These are phyloP conservation scores for Scedosporium dehoogii DNA, from an alignment of 2,329 filamentous ascomycete genomes.

Conservation along the genomic window DNA sequence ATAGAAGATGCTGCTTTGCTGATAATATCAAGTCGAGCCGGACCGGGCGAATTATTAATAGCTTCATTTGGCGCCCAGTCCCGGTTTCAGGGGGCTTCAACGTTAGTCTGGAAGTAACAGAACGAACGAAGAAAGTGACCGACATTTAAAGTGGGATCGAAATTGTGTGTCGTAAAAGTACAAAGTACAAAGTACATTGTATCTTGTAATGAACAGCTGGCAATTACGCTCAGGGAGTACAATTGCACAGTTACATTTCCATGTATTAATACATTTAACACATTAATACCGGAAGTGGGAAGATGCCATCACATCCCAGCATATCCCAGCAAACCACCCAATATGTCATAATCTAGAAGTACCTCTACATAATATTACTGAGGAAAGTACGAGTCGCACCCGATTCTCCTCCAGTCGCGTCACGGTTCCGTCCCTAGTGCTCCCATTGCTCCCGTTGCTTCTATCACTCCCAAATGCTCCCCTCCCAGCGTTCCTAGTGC, in stretches of 20 bases:
- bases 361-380: too few species aligned
- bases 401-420: neutral
- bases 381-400: neutral
- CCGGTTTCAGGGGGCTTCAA: constrained; percentile 3
- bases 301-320: too few species aligned
- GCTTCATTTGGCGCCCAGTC: neutral
- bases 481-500: too few species aligned
- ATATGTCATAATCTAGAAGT: too few species aligned
- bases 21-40: neutral
- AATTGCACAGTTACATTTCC: neutral
- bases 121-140: neutral
- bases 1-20: neutral
- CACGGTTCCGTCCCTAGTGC: neutral
- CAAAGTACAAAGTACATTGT: neutral
- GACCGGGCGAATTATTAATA: neutral
- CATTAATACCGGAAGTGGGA: too few species aligned
- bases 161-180: neutral
- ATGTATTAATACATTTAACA: too few species aligned
- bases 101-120: neutral
- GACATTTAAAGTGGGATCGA: too few species aligned
- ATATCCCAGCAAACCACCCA: too few species aligned
- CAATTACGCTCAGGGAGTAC: neutral
- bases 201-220: neutral
- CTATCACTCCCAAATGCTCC: too few species aligned
- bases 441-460: neutral